These are phyloP conservation scores for Moesziomyces sp. DNA, from an alignment of 1,284 basidiomycete species.

Conservation along the genomic window DNA sequence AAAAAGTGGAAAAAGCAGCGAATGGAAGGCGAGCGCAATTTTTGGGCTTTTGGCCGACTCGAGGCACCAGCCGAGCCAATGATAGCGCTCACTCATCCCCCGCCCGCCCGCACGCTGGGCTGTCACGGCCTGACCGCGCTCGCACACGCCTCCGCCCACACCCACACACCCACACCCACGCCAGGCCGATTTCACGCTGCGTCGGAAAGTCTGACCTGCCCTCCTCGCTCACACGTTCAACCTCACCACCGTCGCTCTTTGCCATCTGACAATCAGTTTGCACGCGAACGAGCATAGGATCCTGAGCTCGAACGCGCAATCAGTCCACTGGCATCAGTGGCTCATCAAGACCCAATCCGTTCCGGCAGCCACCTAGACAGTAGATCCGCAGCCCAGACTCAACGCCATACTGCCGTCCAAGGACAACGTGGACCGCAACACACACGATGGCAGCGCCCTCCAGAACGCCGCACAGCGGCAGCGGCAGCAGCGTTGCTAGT, in stretches of 20 bases:
- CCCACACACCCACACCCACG: neutral
- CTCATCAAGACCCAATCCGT: too few species aligned
- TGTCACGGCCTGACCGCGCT: neutral
- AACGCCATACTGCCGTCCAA: neutral
- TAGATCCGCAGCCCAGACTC: neutral
- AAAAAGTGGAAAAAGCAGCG: neutral
- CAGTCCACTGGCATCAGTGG: too few species aligned
- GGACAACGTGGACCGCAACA: neutral
- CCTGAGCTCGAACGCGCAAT: too few species aligned
- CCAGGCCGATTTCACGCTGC: neutral
- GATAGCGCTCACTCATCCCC: neutral
- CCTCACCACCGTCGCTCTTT: too few species aligned
- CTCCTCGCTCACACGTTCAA: too few species aligned
- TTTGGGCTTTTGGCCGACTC: neutral
- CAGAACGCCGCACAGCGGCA: constrained; percentile 23
- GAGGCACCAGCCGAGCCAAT: neutral
- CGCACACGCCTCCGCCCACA: neutral
- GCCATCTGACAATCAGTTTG: too few species aligned
- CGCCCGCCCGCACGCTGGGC: neutral
- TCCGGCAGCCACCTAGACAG: too few species aligned
- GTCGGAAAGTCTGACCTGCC: too few species aligned
- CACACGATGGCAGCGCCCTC: constrained; percentile 17
- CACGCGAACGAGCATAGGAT: too few species aligned
- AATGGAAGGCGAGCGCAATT: neutral
- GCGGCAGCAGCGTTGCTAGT: constrained; percentile 36